Conservation (phyloP, 129 eudicot species). For the Gnaphalium uliginosum region DNA sequence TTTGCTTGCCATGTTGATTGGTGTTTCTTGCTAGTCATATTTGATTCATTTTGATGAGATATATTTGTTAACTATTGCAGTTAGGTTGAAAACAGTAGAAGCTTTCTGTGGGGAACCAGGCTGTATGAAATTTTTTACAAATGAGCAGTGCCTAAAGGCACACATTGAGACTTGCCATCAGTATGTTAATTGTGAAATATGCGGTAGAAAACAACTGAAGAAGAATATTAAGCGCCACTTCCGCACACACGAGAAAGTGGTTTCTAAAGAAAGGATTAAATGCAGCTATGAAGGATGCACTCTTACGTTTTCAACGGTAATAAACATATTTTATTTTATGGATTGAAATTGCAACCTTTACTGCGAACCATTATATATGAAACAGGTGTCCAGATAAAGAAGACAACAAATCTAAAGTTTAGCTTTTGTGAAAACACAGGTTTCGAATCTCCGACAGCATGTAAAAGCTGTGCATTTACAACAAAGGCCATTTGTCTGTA, state of each 20-base stretch:
- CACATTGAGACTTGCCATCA: slow-evolving; percentile 69
- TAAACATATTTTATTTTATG: neutral
- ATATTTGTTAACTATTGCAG: slow-evolving; percentile 38
- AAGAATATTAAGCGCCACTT: slow-evolving; percentile 82
- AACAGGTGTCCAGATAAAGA: neutral
- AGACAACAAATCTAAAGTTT: neutral
- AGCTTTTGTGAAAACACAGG: slow-evolving; percentile 32
- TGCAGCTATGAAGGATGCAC: slow-evolving; percentile 64
- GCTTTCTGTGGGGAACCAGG: slow-evolving; percentile 72
- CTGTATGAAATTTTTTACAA: slow-evolving; percentile 73
- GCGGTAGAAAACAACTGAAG: slow-evolving; percentile 81
- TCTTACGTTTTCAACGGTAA: slow-evolving; percentile 70
- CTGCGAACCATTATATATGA: neutral
- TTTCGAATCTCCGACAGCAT: slow-evolving; percentile 76
- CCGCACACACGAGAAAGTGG: slow-evolving; percentile 53
- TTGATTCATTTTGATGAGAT: neutral
- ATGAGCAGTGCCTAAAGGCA: slow-evolving; percentile 56
- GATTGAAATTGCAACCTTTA: neutral
- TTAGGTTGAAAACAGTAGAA: slow-evolving; percentile 60
- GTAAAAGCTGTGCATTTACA: slow-evolving; percentile 68
- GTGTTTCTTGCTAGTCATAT: neutral
- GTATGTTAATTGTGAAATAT: slow-evolving; percentile 61
- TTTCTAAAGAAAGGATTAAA: slow-evolving; percentile 39
- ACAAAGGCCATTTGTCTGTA: slow-evolving; percentile 60
- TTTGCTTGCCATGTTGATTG: neutral